Evolutionary conservation across 2,329 filamentous ascomycete species (phyloP), one percentile per base, ranked within the genome.

Genomic region (Aspergillus tubingensis): DNA sequence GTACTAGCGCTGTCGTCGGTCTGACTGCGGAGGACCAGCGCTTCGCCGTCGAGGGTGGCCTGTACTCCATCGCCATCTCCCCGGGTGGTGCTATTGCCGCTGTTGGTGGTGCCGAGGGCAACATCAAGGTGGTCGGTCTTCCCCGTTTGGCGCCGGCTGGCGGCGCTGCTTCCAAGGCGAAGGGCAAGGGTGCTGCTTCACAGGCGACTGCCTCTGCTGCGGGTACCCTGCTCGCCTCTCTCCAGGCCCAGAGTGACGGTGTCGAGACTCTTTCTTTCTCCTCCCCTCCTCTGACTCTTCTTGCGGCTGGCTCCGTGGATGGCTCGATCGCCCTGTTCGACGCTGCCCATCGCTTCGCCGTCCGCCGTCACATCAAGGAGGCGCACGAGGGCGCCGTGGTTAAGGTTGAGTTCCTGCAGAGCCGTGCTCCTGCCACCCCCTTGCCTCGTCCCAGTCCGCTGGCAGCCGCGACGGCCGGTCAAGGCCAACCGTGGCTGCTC

Each of bases 381-480:
- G 93, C 91, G 1, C 94, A 96, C 74, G 90, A 93, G 65, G 90
- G 91, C 70, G 89, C 91, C 1, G 91, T 99, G 19, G 94, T 98
- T 63, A 94, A 96, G 78, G 87, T 98, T 4, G 92, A 97, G 62
- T 99, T 96, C 71, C 85, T 96, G 23, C 72, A 60, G 82, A 72
- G 79, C 73, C 74, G 78, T 66, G 72, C 67, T 38, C 50, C 72
- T 2, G 74, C 75, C 4, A 70, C 70, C n/a, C 59, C 68, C 54
- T 57, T 69, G 59, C 27, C 67, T 50, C 69, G 68, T 13, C 62
- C 72, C 2, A 67, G 64, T 2, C 62, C 72, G 10, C 53, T 69
- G 44, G 67, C 71, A 2, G 49, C 70, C 23, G 67, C 70, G 25
- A 66, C 71, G 2, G 64, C 70, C 19, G 62, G 67, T 65, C 66